These are phyloP conservation scores for Lecanosticta acicola DNA, from an alignment of 2,329 filamentous ascomycete species.

Conservation along the genomic window DNA sequence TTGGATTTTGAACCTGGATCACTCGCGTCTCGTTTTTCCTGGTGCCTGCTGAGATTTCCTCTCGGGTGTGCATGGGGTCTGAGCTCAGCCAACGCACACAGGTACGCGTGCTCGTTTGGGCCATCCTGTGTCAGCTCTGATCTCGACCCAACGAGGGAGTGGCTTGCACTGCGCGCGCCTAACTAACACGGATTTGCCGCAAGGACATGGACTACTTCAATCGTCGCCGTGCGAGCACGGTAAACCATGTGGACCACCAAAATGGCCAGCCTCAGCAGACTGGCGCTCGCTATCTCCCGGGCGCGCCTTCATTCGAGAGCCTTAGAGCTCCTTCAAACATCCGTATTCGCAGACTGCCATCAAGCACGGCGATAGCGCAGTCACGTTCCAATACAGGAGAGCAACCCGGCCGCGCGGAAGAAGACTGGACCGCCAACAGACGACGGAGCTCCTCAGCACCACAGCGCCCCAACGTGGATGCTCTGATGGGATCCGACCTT, in stretches of 20 bases:
- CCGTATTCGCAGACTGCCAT: slow-evolving; percentile 28
- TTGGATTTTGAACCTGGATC: too few species aligned
- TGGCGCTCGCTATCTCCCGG: slow-evolving; percentile 16
- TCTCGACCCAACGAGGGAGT: too few species aligned
- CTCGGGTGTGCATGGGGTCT: too few species aligned
- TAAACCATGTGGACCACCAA: slow-evolving; percentile 12
- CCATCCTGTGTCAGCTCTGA: too few species aligned
- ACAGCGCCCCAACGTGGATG: slow-evolving; percentile 21
- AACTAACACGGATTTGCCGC: too few species aligned
- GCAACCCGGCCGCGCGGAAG: slow-evolving; percentile 10
- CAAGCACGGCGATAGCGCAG: slow-evolving; percentile 7
- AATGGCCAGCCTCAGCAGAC: slow-evolving; percentile 10
- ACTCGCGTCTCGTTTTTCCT: too few species aligned
- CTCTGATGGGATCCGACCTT: slow-evolving; percentile 16
- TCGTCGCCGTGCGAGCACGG: slow-evolving; percentile 11
- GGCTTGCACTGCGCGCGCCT: too few species aligned
- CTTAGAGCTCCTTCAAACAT: slow-evolving; percentile 30
- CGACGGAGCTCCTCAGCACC: slow-evolving; percentile 31
- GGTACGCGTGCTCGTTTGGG: too few species aligned
- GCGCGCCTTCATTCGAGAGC: slow-evolving; percentile 26
- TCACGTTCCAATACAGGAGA: slow-evolving; percentile 15
- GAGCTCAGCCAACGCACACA: too few species aligned
- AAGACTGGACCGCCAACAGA: slow-evolving; percentile 19
- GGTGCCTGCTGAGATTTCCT: too few species aligned
- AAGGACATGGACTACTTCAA: slow-evolving; percentile 29